Conservation (phyloP, 768 basidiomycete species). For the Leccinum truebloodii region DNA sequence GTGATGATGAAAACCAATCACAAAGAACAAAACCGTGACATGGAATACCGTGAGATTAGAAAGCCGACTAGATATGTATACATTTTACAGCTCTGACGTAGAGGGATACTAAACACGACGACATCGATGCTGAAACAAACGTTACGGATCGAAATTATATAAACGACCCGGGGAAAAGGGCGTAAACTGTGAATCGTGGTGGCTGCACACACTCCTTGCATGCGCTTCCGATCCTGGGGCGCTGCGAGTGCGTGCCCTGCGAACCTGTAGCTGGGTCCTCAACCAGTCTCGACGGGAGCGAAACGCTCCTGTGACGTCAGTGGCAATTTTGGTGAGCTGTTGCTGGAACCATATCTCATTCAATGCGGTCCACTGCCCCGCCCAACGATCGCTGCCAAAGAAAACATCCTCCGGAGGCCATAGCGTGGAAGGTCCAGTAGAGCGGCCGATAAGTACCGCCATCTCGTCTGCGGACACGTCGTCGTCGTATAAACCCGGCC, state of each 20-base stretch:
- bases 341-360: background rate
- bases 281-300: background rate
- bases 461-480: background rate
- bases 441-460: background rate
- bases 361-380: background rate
- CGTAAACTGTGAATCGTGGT: background rate
- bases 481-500: background rate
- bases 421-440: background rate
- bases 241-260: background rate
- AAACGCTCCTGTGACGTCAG: background rate
- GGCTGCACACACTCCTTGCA: background rate
- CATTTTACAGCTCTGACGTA: too few relatives aligned
- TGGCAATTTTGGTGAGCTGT: background rate
- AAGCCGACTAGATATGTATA: too few relatives aligned
- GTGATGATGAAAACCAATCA: too few relatives aligned
- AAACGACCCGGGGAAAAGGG: background rate
- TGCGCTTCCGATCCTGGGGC: background rate
- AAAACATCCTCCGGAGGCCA: background rate
- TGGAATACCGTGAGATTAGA: too few relatives aligned
- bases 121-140: background rate
- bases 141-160: background rate
- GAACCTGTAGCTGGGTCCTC: background rate
- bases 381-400: background rate
- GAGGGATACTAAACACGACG: too few relatives aligned
- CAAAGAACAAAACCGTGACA: too few relatives aligned